Conservation (phyloP, 1,139 yeast species). For the Kurtzmaniella natalensis region DNA sequence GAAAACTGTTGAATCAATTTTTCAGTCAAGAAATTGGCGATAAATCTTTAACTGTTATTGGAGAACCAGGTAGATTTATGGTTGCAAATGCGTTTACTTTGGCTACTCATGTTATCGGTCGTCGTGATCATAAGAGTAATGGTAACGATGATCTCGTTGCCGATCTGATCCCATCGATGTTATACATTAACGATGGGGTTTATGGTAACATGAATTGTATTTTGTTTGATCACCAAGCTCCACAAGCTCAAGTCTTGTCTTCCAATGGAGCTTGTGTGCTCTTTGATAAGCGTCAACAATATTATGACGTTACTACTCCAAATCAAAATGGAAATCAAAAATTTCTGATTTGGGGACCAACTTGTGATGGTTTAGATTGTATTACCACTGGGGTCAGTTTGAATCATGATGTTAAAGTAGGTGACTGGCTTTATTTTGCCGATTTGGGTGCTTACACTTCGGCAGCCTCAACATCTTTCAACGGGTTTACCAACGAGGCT, state of each 20-base stretch:
- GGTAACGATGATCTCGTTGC: no score
- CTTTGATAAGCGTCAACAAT: slow-evolving; percentile 16
- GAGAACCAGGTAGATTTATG: slow-evolving; percentile 93
- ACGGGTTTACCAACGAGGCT: slow-evolving; percentile 71
- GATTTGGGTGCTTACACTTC: slow-evolving; percentile 91
- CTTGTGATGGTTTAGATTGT: slow-evolving; percentile 95
- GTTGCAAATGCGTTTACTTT: slow-evolving; percentile 84
- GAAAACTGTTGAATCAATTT: slow-evolving; percentile 48
- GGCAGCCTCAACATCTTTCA: slow-evolving; percentile 84
- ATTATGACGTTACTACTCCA: slow-evolving; percentile 6
- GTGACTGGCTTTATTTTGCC: slow-evolving; percentile 90
- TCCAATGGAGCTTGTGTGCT: slow-evolving; percentile 49
- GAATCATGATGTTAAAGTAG: slow-evolving; percentile 62
- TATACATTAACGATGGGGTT: slow-evolving; percentile 91
- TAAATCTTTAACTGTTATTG: slow-evolving; percentile 54
- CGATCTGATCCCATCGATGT: slow-evolving; percentile 30
- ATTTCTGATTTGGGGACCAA: slow-evolving; percentile 94
- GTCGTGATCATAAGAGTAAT: slow-evolving; percentile 47
- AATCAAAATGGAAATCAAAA: slow-evolving; percentile 13
- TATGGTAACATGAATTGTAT: slow-evolving; percentile 95
- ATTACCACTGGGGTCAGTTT: slow-evolving; percentile 52
- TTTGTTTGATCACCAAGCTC: slow-evolving; percentile 85
- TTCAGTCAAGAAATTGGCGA: slow-evolving; percentile 45
- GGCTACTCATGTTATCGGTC: slow-evolving; percentile 81
- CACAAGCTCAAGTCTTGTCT: slow-evolving; percentile 61